Percentiles rank a stretch among this genome's conserved stretches.
Evolutionary conservation across 2,329 filamentous ascomycete genomes (phyloP).

Genomic region (Phaeosphaeriaceae sp.): DNA sequence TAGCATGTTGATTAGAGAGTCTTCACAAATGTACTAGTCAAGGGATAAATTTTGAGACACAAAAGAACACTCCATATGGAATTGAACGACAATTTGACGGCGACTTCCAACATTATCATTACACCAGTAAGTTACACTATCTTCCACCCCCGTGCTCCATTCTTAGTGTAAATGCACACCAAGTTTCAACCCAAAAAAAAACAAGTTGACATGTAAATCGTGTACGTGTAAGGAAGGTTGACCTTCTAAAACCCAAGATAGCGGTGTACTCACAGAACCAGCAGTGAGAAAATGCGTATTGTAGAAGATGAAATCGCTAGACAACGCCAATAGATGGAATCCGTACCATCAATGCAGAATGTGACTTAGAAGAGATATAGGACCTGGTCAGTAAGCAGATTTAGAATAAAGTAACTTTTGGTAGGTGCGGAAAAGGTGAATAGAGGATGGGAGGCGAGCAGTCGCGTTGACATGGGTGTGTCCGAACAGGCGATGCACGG

Average conservation of each 20-base stretch:
- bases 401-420: constrained; percentile 25
- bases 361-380: constrained; percentile 10
- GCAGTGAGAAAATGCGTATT: constrained; percentile 12
- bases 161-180: background rate
- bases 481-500: background rate
- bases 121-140: constrained; percentile 2
- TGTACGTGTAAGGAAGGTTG: constrained; percentile 9
- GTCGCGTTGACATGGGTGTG: background rate
- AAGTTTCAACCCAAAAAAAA: background rate
- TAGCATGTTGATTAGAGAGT: too few relatives aligned
- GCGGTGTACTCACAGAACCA: constrained; percentile 17
- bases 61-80: background rate
- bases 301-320: constrained; percentile 10
- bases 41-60: too few relatives aligned
- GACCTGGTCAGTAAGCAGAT: constrained; percentile 23
- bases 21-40: too few relatives aligned
- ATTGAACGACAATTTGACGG: background rate
- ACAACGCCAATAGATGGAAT: constrained; percentile 3
- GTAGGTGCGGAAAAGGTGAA: background rate
- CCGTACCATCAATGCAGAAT: constrained; percentile 14
- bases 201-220: constrained; percentile 9
- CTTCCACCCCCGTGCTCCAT: background rate
- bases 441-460: background rate
- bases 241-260: background rate
- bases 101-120: constrained; percentile 9